These are phyloP conservation scores for Phytophthora quininea DNA, from an alignment of 352 stramenopile genomes.

Conservation along the genomic window DNA sequence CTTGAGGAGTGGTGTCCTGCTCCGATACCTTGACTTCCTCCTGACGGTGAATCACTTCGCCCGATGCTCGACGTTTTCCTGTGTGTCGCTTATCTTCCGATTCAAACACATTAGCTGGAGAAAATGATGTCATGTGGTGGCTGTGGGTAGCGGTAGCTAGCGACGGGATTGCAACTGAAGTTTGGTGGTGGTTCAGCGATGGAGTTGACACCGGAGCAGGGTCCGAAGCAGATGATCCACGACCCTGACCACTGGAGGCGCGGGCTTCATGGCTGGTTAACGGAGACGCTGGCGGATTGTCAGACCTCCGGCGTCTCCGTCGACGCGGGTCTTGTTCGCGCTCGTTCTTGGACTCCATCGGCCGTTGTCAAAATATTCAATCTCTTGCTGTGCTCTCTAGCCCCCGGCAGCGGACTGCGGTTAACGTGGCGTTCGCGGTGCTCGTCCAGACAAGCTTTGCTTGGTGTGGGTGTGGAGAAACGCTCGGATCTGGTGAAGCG, in stretches of 20 bases:
- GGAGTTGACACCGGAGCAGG: conserved; percentile 9
- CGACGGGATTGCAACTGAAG: conserved; percentile 6
- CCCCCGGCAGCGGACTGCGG: not conserved
- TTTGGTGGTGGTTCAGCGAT: conserved; percentile 12
- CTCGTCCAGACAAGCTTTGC: not conserved
- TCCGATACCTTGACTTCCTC: conserved; percentile 18
- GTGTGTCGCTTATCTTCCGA: conserved; percentile 17
- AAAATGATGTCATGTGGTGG: not conserved
- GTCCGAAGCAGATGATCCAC: conserved; percentile 29
- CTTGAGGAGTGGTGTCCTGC: conserved; percentile 1
- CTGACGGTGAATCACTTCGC: conserved; percentile 26
- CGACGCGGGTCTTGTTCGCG: conserved; percentile 19
- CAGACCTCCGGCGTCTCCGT: conserved; percentile 17
- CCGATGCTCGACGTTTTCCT: conserved; percentile 27
- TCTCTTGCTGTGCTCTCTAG: too few species aligned
- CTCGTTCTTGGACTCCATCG: conserved; percentile 10
- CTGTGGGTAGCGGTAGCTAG: not conserved
- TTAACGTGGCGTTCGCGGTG: not conserved
- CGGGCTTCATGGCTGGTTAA: conserved; percentile 12
- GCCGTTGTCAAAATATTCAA: not conserved
- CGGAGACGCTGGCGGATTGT: conserved; percentile 5
- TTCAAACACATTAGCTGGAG: not conserved
- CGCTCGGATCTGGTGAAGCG: not conserved
- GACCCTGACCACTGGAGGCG: conserved; percentile 6
- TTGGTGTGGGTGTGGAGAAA: conserved; percentile 2